Evolutionary conservation across 1,284 basidiomycete genomes (phyloP), one percentile per base, ranked within the genome.

Genomic region (Puccinia triticina): DNA sequence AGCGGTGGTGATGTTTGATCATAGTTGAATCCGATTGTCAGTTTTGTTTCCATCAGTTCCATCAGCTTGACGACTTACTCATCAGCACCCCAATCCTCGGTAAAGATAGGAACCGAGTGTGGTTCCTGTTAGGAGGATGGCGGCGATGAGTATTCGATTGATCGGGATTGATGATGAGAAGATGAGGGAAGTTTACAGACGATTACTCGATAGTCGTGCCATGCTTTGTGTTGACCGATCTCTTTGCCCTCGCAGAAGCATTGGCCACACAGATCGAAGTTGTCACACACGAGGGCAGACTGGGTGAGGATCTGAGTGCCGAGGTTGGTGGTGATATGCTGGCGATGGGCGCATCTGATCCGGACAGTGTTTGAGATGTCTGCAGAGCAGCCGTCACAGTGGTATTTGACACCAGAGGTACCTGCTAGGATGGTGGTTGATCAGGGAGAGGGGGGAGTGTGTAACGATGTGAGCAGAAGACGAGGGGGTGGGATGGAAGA

Each of bases 71-170:
- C 40, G 32, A 88, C 91, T 87, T 85, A 94, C 92, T 99, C 96
- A 88, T 99, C 96, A 12, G 96, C 97, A 50, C 96, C 96, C 96
- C 96, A 99, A 86, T 97, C 95, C 83, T 93, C 92, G 18, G 92
- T 91, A 86, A 98, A 97, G 86, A 99, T 97, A 5, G 96, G 96
- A 87, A 96, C 95, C 11, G 95, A 94, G 86, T 96, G 94, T 85
- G 97, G 91, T 89, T 97, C 95, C 94, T 98, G 55, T 80, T 21
- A 69, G 4, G 67, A 82, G 55, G 43, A 71, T 59, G 18, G 34
- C 40, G 67, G 34, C 14, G 64, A 46, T 72, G 26, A 71, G 66
- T 26, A 43, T 32, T 46, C 32, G 11, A 77, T 59, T 50, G 37
- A 37, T 77, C 74, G 66, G n/a, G 34, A 43, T 32, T 55, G n/a